Base-by-base conservation (phyloP, 352 stramenopile species). In the Globisporangium carolinianum region DNA sequence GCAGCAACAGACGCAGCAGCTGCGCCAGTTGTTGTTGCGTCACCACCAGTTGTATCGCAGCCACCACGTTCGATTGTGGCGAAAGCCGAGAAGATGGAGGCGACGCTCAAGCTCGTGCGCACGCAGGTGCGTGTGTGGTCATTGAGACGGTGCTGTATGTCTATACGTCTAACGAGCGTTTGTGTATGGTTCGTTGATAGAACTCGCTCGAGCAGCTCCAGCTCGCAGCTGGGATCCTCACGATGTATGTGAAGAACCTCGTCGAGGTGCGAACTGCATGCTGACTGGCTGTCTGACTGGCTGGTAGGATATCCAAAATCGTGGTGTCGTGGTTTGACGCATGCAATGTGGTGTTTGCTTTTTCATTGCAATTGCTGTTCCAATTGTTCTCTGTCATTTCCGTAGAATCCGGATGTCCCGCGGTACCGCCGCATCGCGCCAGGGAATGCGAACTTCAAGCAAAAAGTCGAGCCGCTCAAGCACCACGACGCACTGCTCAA, bases 161-260 rank as follows among this genome's bases (percentile, higher is more conserved):
- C 35, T 17, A 6, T 45, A 2, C 36, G 6, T 11, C 18, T 49
- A 15, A 18, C 24, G 47, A 1, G 17, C 3, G 50, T 18, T 51
- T 24, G 52, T 61, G 61, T 15, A 18, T 61, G 32, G 14, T 10
- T 36, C 18, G 58, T 18, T 47, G 56, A 32, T 53, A 93, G 83
- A 93, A 93, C 39, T 75, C 79, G 15, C 52, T 80, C 32, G 83
- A 91, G 41, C 70, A 87, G 60, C 64, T 93, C 5, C 83, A 89
- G 49, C 51, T 86, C 24, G 80, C 76, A 55, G 70, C 76, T 9
- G 74, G 77, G 2, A 87, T 93, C 59, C 70, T 93, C 18, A 81
- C 79, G 58, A 93, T 93, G 83, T 93, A 93, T 71, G 80, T 90
- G 57, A 91, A 89, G 72, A 93, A 93, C 59, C 62, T 93, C 12